These are phyloP conservation scores for Teratosphaeria viscida DNA, from an alignment of 2,329 filamentous ascomycete species.

Conservation along the genomic window DNA sequence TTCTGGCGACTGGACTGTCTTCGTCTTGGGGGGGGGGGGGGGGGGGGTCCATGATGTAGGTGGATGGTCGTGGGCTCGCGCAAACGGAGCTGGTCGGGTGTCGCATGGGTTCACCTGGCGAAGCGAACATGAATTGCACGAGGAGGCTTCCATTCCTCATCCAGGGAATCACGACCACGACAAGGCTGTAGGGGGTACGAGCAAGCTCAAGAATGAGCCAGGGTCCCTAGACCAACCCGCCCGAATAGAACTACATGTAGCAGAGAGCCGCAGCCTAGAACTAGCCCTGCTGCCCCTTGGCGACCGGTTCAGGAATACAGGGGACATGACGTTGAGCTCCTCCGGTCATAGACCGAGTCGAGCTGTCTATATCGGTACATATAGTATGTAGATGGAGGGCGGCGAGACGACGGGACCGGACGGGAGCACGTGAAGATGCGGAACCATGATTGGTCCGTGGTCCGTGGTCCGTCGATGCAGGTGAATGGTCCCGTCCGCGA, in stretches of 20 bases:
- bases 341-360: background rate
- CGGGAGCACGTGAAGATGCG: background rate
- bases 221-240: background rate
- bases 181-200: background rate
- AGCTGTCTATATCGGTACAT: too few relatives aligned
- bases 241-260: too few relatives aligned
- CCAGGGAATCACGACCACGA: background rate
- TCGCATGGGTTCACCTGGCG: background rate
- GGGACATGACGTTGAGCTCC: background rate
- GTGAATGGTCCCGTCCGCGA: too few relatives aligned
- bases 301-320: background rate
- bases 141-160: background rate
- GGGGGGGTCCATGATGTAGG: background rate
- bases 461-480: background rate
- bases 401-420: too few relatives aligned
- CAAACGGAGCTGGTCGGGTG: conserved; percentile 1
- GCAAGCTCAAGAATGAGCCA: background rate
- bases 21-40: background rate
- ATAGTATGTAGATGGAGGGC: too few relatives aligned
- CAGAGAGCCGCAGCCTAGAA: background rate
- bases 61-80: background rate
- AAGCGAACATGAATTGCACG: background rate
- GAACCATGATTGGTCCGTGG: background rate
- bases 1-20: background rate
- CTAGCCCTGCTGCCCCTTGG: background rate